These are phyloP conservation scores for Neohortaea acidophila DNA, from an alignment of 495 filamentous ascomycete species.

Conservation along the genomic window DNA sequence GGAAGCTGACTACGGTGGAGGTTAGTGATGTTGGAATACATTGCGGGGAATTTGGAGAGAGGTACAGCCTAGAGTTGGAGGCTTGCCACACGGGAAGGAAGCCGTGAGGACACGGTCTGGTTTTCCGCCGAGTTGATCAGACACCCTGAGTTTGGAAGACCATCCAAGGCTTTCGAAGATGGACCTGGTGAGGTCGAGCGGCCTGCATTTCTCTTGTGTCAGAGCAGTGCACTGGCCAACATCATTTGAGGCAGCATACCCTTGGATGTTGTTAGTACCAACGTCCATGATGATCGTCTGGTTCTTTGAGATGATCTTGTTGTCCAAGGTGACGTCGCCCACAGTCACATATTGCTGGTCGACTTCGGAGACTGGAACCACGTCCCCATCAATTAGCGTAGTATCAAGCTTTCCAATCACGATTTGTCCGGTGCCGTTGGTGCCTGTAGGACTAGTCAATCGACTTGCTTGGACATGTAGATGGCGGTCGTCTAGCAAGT, in stretches of 20 bases:
- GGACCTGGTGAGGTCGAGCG: not conserved
- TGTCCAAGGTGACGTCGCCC: not conserved
- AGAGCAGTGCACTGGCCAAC: not conserved
- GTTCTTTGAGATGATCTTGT: not conserved
- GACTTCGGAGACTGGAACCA: not conserved
- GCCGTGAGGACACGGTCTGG: not conserved
- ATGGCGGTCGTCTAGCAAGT: too few species aligned
- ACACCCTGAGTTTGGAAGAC: too few species aligned
- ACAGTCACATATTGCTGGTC: not conserved
- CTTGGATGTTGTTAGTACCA: slow-evolving; percentile 1
- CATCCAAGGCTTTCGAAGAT: too few species aligned
- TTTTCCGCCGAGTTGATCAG: too few species aligned
- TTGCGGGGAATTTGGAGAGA: too few species aligned
- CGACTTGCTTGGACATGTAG: too few species aligned
- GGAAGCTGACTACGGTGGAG: too few species aligned
- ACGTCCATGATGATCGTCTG: not conserved
- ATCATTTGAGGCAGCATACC: too few species aligned
- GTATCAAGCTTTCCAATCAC: not conserved
- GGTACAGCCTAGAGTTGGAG: not conserved
- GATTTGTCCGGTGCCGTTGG: not conserved
- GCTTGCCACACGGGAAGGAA: not conserved
- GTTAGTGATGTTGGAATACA: too few species aligned
- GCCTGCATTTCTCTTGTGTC: not conserved
- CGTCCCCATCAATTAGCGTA: not conserved
- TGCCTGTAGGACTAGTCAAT: too few species aligned